Evolutionary conservation across 768 basidiomycete species (phyloP), one percentile per base, ranked within the genome.

Genomic region (Termitomyces sp.): DNA sequence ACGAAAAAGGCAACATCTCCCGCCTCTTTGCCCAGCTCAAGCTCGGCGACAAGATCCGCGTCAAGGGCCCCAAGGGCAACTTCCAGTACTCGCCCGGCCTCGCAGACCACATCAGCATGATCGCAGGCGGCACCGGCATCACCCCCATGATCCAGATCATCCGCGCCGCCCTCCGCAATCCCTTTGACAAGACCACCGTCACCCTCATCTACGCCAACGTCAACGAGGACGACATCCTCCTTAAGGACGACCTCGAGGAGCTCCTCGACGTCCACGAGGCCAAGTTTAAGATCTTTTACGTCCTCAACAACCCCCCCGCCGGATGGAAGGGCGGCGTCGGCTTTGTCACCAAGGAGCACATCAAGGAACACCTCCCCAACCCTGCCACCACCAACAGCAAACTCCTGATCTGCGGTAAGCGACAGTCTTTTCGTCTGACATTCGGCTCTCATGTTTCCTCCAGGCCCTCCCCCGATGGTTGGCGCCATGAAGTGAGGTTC

Each of bases 61-160:
- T 98, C 77, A 96, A 95, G 73, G 97, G 97, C 2, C 97, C 97
- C 64, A 98, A 93, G 75, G 97, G 97, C 56, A 87, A 88, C 70
- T 98, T 98, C 82, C 82, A 80, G 62, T 99, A 98, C 75, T 65
- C 75, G 45, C 83, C 90, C 3, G 77, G 79, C 51, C 77, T 94
- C 46, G 81, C 88, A n/a, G 77, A 78, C 63, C 86, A 90, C 66
- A 75, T 99, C 57, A 89, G 92, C 68, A 95, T 99, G 95, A 97
- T 99, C 66, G 94, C 95, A 16, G 97, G 97, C 49, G 97, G 97
- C 37, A 98, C 97, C 2, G 97, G 97, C 56, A 96, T 99, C 72
- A 96, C 97, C 0, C 97, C 97, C 67, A 98, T 98, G 96, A 87
- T 97, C 66, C 96, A 99, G 70, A 92, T 99, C 78, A 89, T 98